Evolutionary conservation across 1,284 basidiomycete genomes (phyloP).

Genomic region (Pterulicium gracile): DNA sequence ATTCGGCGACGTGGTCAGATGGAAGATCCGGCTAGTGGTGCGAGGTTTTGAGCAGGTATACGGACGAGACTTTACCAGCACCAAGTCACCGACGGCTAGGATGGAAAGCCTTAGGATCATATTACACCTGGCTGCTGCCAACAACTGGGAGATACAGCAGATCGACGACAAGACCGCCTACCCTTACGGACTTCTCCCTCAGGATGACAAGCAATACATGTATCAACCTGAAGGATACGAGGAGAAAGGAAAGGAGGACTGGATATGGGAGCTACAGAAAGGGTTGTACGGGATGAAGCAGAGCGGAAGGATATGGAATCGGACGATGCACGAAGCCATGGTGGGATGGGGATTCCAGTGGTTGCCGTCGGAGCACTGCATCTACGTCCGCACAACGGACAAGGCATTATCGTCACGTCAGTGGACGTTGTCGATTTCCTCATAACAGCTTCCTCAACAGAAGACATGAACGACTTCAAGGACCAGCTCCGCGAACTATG

Average conservation of each 20-base stretch:
- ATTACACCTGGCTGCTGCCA: slow-evolving; percentile 20
- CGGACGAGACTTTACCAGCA: slow-evolving; percentile 25
- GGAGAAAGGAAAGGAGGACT: slow-evolving; percentile 15
- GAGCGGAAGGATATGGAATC: slow-evolving; percentile 24
- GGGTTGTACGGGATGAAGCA: slow-evolving; percentile 33
- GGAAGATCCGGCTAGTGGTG: slow-evolving; percentile 21
- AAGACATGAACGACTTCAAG: too few species aligned
- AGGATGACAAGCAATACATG: slow-evolving; percentile 22
- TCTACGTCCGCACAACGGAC: too few species aligned
- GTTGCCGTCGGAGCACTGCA: too few species aligned
- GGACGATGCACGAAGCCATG: slow-evolving; percentile 21
- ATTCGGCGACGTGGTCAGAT: slow-evolving; percentile 15
- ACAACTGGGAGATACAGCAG: slow-evolving; percentile 19
- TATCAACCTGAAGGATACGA: slow-evolving; percentile 25
- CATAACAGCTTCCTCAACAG: too few species aligned
- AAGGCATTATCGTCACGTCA: too few species aligned
- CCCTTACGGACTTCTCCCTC: slow-evolving; percentile 21
- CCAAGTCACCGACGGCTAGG: slow-evolving; percentile 22
- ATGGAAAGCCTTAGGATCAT: slow-evolving; percentile 20
- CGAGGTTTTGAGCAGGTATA: slow-evolving; percentile 22
- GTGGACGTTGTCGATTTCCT: too few species aligned
- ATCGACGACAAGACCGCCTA: slow-evolving; percentile 30
- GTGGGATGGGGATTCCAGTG: slow-evolving; percentile 13
- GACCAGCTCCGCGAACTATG: too few species aligned
- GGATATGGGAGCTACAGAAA: slow-evolving; percentile 22